A percentile compares a stretch with the other conserved stretches of the same genome.
These are phyloP conservation scores for Pseudogymnoascus sp. DNA, from an alignment of 2,329 filamentous ascomycete species.

Conservation along the genomic window DNA sequence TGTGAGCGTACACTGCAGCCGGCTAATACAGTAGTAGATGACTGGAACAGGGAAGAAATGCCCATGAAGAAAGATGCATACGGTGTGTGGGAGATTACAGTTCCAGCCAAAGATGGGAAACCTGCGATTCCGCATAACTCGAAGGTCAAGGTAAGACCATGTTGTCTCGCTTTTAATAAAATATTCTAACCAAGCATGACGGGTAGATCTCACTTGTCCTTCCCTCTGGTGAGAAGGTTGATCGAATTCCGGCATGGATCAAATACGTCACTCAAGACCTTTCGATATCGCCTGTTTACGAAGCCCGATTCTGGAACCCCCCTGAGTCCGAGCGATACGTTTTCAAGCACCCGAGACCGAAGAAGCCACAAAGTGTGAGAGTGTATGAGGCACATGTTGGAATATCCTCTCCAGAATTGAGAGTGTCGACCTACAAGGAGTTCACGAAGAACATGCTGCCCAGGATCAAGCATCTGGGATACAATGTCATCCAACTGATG, in stretches of 20 bases:
- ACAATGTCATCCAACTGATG: conserved; percentile 98
- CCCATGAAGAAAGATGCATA: conserved; percentile 81
- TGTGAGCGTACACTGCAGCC: not conserved
- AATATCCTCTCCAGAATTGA: conserved; percentile 85
- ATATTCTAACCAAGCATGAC: conserved; percentile 17
- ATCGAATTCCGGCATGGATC: conserved; percentile 93
- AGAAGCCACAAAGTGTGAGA: conserved; percentile 77
- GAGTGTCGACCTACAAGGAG: conserved; percentile 92
- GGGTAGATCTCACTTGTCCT: conserved; percentile 73
- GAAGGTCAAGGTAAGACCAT: conserved; percentile 73
- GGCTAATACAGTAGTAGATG: conserved; percentile 48
- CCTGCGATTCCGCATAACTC: conserved; percentile 85
- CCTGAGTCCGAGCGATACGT: conserved; percentile 67
- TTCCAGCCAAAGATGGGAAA: conserved; percentile 68
- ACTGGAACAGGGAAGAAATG: conserved; percentile 77
- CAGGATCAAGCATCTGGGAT: conserved; percentile 81
- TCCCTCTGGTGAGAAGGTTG: conserved; percentile 71
- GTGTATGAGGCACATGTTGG: conserved; percentile 99
- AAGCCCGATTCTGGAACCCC: conserved; percentile 96
- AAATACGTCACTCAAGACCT: conserved; percentile 94
- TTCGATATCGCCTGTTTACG: conserved; percentile 81
- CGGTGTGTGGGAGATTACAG: conserved; percentile 77
- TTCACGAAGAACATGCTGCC: conserved; percentile 91
- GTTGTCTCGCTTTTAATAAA: not conserved
- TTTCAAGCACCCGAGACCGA: conserved; percentile 77